Base-by-base conservation (phyloP, 1,284 basidiomycete species). In the Phaffia rhodozyma region DNA sequence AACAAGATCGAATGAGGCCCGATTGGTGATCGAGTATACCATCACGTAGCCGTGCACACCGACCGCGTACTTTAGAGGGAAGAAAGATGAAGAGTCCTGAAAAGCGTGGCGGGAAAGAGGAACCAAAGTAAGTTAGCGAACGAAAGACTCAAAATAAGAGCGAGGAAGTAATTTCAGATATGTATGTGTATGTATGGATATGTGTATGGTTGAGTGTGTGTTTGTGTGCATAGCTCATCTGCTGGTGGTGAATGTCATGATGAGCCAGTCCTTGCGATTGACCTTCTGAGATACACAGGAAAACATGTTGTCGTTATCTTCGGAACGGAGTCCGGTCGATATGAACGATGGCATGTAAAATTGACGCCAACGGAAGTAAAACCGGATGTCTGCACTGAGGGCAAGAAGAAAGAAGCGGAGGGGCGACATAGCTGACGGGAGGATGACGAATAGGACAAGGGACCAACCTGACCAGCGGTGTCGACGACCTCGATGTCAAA, bases 401-500 rank as follows among this genome's bases (percentile, higher is more conserved):
- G 38, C 38, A 16, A 30, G 49, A 21, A 27, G 55, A 48, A 13
- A 38, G 7, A 21, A 32, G 11, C n/a, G 56, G 54, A 48, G 5
- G 38, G 38, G 38, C 38, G 38, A 11, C 13, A 16, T 43, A 2
- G 38, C 13, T 43, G 27, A 32, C 47, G 18, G 47, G 56, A 32
- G 27, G 20, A 54, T 5, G 11, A 25, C 5, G 2, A 18, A 51
- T 6, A 43, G 16, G 13, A 2, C 13, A 16, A 43, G 38, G 13
- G 13, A 70, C 77, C 68, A 48, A 79, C 78, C 71, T 80, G 92
- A 57, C 96, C 96, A 62, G 96, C 96, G 66, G 93, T 97, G 78
- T 99, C 96, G 73, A 98, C 91, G 78, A 99, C 97, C 79, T 97
- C 92, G 79, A 91, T 91, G 69, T 91, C 84, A 73, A 90, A 97